Conservation (phyloP, 805 yeast species). For the Candida incommunis region DNA sequence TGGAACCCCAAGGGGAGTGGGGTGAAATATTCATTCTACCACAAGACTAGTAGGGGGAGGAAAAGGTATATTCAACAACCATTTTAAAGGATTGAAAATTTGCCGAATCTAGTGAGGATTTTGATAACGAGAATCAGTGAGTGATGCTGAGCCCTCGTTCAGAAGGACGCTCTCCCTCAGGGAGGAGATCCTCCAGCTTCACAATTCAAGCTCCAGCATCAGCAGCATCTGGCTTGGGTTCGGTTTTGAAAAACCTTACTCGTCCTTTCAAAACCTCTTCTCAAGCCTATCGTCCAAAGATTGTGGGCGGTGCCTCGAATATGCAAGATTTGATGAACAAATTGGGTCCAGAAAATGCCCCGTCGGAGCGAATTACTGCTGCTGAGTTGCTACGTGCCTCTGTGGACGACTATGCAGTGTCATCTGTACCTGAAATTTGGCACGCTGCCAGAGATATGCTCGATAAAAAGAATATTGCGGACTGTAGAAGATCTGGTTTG, state of each 20-base stretch:
- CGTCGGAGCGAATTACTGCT: conserved; percentile 28
- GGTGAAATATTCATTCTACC: too few species aligned
- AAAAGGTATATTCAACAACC: too few species aligned
- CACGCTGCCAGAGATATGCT: conserved; percentile 45
- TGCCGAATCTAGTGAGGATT: too few species aligned
- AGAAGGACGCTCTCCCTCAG: not conserved
- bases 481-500: conserved; percentile 35
- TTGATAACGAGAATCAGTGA: too few species aligned
- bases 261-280: not conserved
- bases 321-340: conserved; percentile 15
- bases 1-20: too few species aligned
- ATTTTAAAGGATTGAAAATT: too few species aligned
- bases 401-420: conserved; percentile 36
- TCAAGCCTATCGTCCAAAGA: conserved; percentile 10
- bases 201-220: not conserved
- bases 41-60: too few species aligned
- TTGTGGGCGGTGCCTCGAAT: conserved; percentile 21
- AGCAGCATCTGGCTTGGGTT: not conserved
- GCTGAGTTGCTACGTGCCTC: conserved; percentile 37
- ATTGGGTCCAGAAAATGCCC: conserved; percentile 8
- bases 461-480: conserved; percentile 20
- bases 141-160: not conserved
- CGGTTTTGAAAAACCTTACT: not conserved
- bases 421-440: conserved; percentile 66
- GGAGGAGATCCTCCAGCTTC: not conserved